Evolutionary conservation across 768 basidiomycete species (phyloP), one percentile per base, ranked within the genome.

Genomic region (Cubamyces sp.): DNA sequence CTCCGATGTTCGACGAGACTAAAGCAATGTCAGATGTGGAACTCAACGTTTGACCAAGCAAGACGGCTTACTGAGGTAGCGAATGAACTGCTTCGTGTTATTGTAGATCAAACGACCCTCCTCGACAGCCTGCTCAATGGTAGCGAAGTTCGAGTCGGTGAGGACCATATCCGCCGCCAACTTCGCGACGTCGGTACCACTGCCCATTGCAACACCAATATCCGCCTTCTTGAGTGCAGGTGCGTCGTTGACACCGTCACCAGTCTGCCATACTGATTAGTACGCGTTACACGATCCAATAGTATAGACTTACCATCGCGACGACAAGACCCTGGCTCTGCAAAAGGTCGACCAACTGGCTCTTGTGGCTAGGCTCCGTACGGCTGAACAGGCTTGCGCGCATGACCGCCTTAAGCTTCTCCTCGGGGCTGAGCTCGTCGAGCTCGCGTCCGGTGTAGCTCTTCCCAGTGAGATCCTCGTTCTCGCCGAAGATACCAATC

Each of bases 41-140:
- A 43, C 19, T 54, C 26, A 34, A 26, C 34, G 19, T 11, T 34
- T 34, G 61, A 50, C 40, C 58, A 58, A 19, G 40, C 9, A 11
- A 4, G 5, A 40, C 30, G 18, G 82, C 90, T 42, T 69, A 92
- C 90, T 98, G 72, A 99, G 88, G 79, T 98, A 99, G 70, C 96
- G 90, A 76, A 99, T 98, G 76, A 99, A 99, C 74, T 98, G 96
- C 78, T 99, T 99, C 47, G 96, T 98, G 78, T 99, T 99, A 78
- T 98, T 98, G 77, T 98, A 98, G 71, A 98, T 99, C 60, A 96
- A 82, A 75, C 96, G 82, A 68, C 96, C 96, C 78, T 99, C 96
- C 75, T 98, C 96, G 47, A 99, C 95, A 8, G 96, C 96, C 68
- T 87, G 81, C 74, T 97, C 96, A 75, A 99, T 98, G 7, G 95